Percentiles rank a stretch among this genome's conserved stretches.
Evolutionary conservation across 768 basidiomycete genomes (phyloP).

Genomic region (Boletus tylopilopsis): DNA sequence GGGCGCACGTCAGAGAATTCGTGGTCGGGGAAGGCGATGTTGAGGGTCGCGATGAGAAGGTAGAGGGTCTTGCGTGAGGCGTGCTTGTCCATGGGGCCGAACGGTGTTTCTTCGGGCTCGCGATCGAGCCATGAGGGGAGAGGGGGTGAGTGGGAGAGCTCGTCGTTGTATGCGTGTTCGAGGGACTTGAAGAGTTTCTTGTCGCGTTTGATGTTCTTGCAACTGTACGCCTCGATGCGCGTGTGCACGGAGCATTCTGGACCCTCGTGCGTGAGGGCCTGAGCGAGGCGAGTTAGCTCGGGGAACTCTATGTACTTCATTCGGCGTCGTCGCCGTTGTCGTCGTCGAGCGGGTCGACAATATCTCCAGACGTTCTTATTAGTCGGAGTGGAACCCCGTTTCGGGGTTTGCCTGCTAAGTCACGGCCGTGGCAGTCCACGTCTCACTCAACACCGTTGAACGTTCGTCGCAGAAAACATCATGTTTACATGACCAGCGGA

Average conservation of each 20-base stretch:
- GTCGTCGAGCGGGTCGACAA: neutral
- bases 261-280: constrained; percentile 80
- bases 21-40: constrained; percentile 96
- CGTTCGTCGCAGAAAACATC: too few species aligned
- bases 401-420: too few species aligned
- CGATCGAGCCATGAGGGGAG: constrained; percentile 72
- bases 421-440: too few species aligned
- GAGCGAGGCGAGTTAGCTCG: constrained; percentile 71
- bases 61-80: constrained; percentile 88
- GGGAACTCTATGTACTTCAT: constrained; percentile 93
- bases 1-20: constrained; percentile 93
- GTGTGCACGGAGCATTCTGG: constrained; percentile 87
- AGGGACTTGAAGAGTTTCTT: constrained; percentile 93
- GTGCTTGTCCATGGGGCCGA: constrained; percentile 86
- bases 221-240: constrained; percentile 94
- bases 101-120: constrained; percentile 78
- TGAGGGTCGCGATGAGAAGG: constrained; percentile 93
- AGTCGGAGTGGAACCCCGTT: constrained; percentile 21
- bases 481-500: too few species aligned
- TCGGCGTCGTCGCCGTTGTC: neutral
- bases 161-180: constrained; percentile 78
- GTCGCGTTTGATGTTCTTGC: constrained; percentile 96
- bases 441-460: too few species aligned
- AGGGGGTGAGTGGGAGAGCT: constrained; percentile 79
- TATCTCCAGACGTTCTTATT: too few species aligned